Evolutionary conservation across 495 filamentous ascomycete genomes (phyloP), one percentile per base, ranked within the genome.

Genomic region (Xeromyces bisporus): DNA sequence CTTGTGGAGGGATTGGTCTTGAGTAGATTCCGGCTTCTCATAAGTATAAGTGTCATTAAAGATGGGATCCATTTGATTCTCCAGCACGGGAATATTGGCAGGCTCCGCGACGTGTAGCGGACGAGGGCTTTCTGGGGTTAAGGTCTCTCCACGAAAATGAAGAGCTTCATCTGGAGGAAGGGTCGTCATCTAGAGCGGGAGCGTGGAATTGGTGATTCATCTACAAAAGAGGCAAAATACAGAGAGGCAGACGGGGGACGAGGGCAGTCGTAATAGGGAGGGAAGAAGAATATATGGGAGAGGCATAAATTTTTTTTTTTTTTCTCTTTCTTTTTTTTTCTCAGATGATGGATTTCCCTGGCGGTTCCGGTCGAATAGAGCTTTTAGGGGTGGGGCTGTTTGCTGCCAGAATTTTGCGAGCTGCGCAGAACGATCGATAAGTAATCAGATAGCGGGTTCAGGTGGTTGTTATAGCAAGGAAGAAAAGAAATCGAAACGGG

Each of bases 61-160:
- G 38, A 66, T 47, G 26, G 73, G 72, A 54, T 82, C 75, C 64
- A 71, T 80, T 51, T 79, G 74, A 42, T 75, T 75, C 42, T 75
- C 62, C 36, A 81, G 66, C 32, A 80, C 67, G 12, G 77, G 73
- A 30, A 80, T 75, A 41, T 71, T 79, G 36, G 74, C 62, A 24
- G 75, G 72, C 41, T 75, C 70, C 40, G 77, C 69, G 42, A 75
- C 61, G 50, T 80, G 73, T 40, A 80, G 41, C 34, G 77, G 77
- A 36, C 74, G 68, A 34, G 77, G 77, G 47, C 74, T 79, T 43
- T 78, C 68, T 41, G 77, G 77, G 51, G 75, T 77, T 48, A 78
- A 53, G 33, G 70, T 68, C 59, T 75, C 71, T 55, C 71, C 68
- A 41, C 69, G 71, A 46, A 71, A 72, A 45, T 75, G 66, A 53